Percentiles rank a stretch among this genome's conserved stretches.
Evolutionary conservation across 208 protist genomes (phyloP).

Genomic region (Acanthamoeba triangularis): DNA sequence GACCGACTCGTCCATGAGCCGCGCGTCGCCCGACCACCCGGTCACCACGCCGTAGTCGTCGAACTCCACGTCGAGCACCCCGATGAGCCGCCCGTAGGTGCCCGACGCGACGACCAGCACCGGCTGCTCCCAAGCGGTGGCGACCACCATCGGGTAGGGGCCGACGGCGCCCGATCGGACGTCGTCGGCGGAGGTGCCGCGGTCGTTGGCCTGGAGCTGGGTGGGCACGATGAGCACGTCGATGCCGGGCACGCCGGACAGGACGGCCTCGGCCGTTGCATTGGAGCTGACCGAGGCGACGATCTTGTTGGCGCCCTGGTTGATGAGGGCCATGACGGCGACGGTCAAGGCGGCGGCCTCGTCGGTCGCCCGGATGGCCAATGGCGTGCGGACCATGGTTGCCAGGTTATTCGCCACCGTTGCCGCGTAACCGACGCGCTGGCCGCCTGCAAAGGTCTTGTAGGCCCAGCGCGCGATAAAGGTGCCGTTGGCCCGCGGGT

Average conservation of each 20-base stretch:
- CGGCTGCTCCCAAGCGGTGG: slow-evolving; percentile 30
- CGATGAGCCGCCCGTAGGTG: slow-evolving; percentile 21
- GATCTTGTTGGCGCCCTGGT: slow-evolving; percentile 71
- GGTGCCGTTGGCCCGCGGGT: not conserved
- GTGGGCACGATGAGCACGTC: slow-evolving; percentile 70
- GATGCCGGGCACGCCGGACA: slow-evolving; percentile 40
- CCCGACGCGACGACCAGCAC: slow-evolving; percentile 55
- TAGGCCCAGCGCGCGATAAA: not conserved
- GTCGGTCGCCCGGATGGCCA: not conserved
- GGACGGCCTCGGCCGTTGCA: not conserved
- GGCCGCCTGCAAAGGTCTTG: slow-evolving; percentile 10
- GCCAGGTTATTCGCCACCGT: slow-evolving; percentile 32
- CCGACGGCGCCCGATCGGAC: not conserved
- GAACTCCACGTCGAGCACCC: slow-evolving; percentile 57
- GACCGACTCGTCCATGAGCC: slow-evolving; percentile 61
- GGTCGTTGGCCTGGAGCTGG: slow-evolving; percentile 50
- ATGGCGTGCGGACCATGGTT: not conserved
- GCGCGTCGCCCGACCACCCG: not conserved
- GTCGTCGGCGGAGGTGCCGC: no score
- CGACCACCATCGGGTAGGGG: not conserved
- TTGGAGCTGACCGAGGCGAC: slow-evolving; percentile 55
- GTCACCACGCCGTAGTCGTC: slow-evolving; percentile 61
- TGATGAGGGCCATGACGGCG: slow-evolving; percentile 37
- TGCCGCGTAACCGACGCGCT: slow-evolving; percentile 22
- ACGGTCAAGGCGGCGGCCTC: not conserved